Base-by-base conservation (phyloP, 2,329 filamentous ascomycete genomes). In the Fusarium lyarnte region DNA sequence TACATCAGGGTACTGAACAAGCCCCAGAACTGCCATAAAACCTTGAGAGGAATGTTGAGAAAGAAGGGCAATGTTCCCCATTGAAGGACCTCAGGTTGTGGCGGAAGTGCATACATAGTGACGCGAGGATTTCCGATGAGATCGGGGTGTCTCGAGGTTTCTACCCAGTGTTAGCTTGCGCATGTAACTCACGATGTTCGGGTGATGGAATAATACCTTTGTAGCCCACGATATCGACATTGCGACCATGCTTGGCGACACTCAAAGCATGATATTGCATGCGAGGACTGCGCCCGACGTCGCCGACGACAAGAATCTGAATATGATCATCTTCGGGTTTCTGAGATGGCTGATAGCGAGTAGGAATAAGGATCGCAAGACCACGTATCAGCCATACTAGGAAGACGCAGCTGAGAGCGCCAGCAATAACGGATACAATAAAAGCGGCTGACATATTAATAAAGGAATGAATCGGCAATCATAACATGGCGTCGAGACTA, bases 241-340 rank as follows among this genome's bases (percentile, higher is more conserved):
- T 87, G 11, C 91, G 92, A 29, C 94, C 94, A 78, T 94, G 91
- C 77, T 91, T 93, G 43, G 94, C 94, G 77, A 98, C 91, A 80
- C 95, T 98, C 75, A 97, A 85, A 25, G 95, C 95, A 87, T 99
- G 96, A 78, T 99, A 98, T 79, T 98, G 95, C 95, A 99, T 99
- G 63, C 96, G 94, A 54, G 96, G 96, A 80, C 95, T 98, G 49
- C 95, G 90, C 42, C 96, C 96, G 80, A 99, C 95, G 79, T 99
- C 96, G 47, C 96, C 96, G 33, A 99, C 88, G 23, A 99, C 96
- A 21, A 99, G 87, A 58, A 99, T 90, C 81, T 97, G 94, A 46
- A 95, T 79, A 67, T 84, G 84, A 45, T 85, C 82, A 72, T 84
- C 80, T 27, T 81, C 75, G 41, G 79, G 79, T 17, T 78, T 77